These are phyloP conservation scores for Cryptosporidium bovis DNA, from an alignment of 169 alveolate genomes.

Conservation along the genomic window DNA sequence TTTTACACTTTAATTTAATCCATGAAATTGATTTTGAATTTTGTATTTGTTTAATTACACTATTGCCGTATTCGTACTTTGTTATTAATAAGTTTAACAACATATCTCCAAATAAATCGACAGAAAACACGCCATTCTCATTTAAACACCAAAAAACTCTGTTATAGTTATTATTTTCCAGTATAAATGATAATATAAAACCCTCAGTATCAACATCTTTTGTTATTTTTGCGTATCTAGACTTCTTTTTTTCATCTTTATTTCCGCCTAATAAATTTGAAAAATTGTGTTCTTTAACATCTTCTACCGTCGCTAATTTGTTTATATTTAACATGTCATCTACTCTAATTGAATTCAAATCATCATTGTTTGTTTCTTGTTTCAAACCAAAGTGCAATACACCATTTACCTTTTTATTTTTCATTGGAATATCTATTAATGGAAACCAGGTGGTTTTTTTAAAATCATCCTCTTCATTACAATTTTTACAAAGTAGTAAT, in stretches of 20 bases:
- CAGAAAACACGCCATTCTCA: neutral
- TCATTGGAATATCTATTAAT: constrained; percentile 44
- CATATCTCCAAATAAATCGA: constrained; percentile 26
- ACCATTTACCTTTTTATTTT: neutral
- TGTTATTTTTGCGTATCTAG: constrained; percentile 36
- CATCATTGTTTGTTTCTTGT: too few species aligned
- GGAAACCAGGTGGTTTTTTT: constrained; percentile 43
- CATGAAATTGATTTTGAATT: constrained; percentile 26
- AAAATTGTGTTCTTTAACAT: too few species aligned
- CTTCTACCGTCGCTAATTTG: too few species aligned
- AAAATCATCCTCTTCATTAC: constrained; percentile 3
- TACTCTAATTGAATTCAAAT: too few species aligned
- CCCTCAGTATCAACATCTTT: constrained; percentile 40
- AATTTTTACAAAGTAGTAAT: constrained; percentile 9
- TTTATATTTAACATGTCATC: too few species aligned
- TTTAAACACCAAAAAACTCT: constrained; percentile 28
- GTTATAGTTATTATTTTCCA: neutral
- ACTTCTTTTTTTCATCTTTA: neutral
- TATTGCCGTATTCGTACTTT: neutral
- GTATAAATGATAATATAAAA: constrained; percentile 16
- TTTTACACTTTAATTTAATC: neutral
- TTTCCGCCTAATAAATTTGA: too few species aligned
- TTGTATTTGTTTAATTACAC: constrained; percentile 9
- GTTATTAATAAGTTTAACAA: neutral
- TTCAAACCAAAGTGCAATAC: too few species aligned